phyloP scores from a whole-genome alignment of 257 asterid species.

The Petunia axillaris region DNA sequence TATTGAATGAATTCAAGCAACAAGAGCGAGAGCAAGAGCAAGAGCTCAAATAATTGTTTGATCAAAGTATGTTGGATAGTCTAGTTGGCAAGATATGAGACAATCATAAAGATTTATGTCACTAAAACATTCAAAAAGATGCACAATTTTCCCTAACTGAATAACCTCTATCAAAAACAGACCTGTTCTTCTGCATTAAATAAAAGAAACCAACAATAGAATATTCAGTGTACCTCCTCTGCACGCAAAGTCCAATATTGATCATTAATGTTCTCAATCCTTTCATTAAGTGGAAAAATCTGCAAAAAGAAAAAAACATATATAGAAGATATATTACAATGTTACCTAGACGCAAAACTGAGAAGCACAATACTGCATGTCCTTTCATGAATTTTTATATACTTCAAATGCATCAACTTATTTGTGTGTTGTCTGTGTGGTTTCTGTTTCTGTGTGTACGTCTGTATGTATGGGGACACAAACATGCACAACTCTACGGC shows the following conservation, averaged over 20 bases:
- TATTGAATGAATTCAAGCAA: too few species aligned
- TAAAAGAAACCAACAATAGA: slow-evolving; percentile 17
- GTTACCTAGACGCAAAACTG: slow-evolving; percentile 15
- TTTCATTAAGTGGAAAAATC: slow-evolving; percentile 62
- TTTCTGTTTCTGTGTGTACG: not conserved
- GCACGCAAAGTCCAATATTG: slow-evolving; percentile 65
- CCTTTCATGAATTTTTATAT: slow-evolving; percentile 16
- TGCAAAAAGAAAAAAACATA: slow-evolving; percentile 34
- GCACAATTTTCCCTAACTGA: slow-evolving; percentile 8
- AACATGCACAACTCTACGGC: slow-evolving; percentile 12
- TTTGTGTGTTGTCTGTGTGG: not conserved
- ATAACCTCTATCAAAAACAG: slow-evolving; percentile 4
- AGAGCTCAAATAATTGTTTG: not conserved
- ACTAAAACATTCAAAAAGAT: slow-evolving; percentile 14
- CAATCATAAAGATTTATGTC: slow-evolving; percentile 5
- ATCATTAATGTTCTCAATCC: slow-evolving; percentile 61
- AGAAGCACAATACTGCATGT: not conserved
- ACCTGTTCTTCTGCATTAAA: slow-evolving; percentile 21
- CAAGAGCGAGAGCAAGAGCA: not conserved
- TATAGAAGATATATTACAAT: slow-evolving; percentile 8
- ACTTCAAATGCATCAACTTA: slow-evolving; percentile 2
- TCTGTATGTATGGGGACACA: not conserved
- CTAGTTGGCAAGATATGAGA: not conserved
- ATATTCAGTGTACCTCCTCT: slow-evolving; percentile 50
- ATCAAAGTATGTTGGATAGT: not conserved